Conservation (phyloP, 2,329 filamentous ascomycete genomes). For the Myriosclerotinia curreyana region DNA sequence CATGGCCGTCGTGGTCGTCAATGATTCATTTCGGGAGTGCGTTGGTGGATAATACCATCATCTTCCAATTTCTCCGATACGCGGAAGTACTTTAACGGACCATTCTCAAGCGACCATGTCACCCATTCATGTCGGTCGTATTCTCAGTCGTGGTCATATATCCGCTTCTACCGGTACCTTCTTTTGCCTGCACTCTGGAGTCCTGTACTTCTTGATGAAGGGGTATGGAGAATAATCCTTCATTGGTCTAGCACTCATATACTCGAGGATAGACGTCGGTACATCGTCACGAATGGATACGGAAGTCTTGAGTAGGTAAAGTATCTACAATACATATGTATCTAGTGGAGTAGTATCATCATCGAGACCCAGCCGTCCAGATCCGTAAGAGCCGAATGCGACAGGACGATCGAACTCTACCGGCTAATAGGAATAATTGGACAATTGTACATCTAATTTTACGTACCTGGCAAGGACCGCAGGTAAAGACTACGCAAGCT, state of each 20-base stretch:
- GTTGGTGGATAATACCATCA: slow-evolving; percentile 5
- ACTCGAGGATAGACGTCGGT: neutral
- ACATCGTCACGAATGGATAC: slow-evolving; percentile 4
- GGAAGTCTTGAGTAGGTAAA: slow-evolving; percentile 10
- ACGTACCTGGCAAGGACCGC: neutral
- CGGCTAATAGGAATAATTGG: slow-evolving; percentile 4
- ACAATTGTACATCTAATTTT: slow-evolving; percentile 6
- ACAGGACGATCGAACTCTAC: slow-evolving; percentile 14
- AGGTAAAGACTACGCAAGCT: neutral
- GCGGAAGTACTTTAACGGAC: slow-evolving; percentile 4
- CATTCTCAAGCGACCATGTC: slow-evolving; percentile 18
- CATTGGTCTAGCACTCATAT: neutral
- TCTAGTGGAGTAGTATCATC: neutral
- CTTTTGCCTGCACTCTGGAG: slow-evolving; percentile 8
- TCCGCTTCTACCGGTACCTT: slow-evolving; percentile 6
- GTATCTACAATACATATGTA: slow-evolving; percentile 12
- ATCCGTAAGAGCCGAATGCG: slow-evolving; percentile 15
- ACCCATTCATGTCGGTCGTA: slow-evolving; percentile 12
- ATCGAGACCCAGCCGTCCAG: neutral
- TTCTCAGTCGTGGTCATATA: slow-evolving; percentile 15
- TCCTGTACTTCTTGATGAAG: slow-evolving; percentile 3
- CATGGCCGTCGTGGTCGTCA: slow-evolving; percentile 1
- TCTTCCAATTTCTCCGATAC: neutral
- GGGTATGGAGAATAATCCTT: neutral
- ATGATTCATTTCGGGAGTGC: slow-evolving; percentile 4